phyloP scores from a whole-genome alignment of 2,329 filamentous ascomycete species.

The Fonsecaea pugnacius region DNA sequence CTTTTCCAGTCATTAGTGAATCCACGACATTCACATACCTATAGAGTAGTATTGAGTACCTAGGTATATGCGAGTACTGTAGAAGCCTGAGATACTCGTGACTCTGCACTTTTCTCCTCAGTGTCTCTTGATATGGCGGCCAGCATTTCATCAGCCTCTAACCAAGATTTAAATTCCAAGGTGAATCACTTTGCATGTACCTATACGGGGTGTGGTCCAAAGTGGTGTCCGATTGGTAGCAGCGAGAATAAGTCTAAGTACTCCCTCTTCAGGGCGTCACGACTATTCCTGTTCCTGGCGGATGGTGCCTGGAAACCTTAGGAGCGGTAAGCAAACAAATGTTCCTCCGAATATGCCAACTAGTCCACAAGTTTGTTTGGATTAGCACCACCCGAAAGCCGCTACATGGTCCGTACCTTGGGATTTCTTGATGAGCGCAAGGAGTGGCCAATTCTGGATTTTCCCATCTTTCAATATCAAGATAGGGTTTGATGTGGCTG shows the following conservation, averaged over 20 bases:
- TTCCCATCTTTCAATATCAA: background rate
- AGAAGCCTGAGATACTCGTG: too few species aligned
- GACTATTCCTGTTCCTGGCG: constrained; percentile 1
- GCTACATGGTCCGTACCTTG: background rate
- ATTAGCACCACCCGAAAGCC: background rate
- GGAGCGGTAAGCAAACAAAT: background rate
- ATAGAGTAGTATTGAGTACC: too few species aligned
- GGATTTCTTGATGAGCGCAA: background rate
- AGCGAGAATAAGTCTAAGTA: background rate
- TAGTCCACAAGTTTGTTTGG: background rate
- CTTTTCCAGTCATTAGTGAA: background rate
- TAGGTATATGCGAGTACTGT: too few species aligned
- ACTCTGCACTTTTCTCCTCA: too few species aligned
- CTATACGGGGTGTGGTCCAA: too few species aligned
- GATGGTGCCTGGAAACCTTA: background rate
- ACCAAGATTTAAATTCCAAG: too few species aligned
- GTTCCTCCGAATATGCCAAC: background rate
- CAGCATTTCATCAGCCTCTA: too few species aligned
- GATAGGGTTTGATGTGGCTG: background rate
- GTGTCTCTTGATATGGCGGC: too few species aligned
- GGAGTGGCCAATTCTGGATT: background rate
- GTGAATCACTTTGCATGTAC: too few species aligned
- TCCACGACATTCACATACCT: too few species aligned
- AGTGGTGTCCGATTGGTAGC: background rate
- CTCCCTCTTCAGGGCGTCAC: background rate